These are phyloP conservation scores for Colletotrichum gigasporum DNA, from an alignment of 2,329 filamentous ascomycete genomes.

Conservation along the genomic window DNA sequence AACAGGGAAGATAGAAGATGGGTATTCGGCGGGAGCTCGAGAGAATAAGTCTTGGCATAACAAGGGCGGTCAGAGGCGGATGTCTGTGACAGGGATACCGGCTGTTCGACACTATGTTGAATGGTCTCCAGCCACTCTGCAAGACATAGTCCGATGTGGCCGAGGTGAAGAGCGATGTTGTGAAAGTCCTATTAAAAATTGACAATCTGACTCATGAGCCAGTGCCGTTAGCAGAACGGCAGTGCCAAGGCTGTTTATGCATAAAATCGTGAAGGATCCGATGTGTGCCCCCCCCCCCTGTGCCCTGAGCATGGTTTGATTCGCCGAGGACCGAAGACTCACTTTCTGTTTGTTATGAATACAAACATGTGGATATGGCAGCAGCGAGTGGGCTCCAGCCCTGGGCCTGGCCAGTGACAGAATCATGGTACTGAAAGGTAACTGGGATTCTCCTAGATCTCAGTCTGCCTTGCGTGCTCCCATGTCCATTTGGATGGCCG, in stretches of 20 bases:
- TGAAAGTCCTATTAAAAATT: background rate
- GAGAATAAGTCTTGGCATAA: background rate
- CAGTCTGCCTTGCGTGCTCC: background rate
- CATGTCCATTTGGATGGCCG: background rate
- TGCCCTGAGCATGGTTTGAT: no score
- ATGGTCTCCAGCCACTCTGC: background rate
- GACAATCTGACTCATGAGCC: background rate
- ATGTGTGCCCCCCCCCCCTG: no score
- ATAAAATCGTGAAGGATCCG: slow-evolving; percentile 9
- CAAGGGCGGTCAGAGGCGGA: background rate
- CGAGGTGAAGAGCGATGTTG: background rate
- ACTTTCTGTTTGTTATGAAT: background rate
- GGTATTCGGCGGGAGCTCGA: background rate
- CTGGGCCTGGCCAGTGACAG: no score
- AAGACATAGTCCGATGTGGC: background rate
- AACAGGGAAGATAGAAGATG: no score
- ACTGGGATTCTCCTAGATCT: no score
- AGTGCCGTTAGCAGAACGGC: background rate
- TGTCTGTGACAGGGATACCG: background rate
- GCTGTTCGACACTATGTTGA: background rate
- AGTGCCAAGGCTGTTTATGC: slow-evolving; percentile 17
- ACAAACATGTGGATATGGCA: background rate
- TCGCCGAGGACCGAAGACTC: background rate
- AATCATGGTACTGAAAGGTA: no score
- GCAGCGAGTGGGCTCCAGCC: no score